Base-by-base conservation (phyloP, 75 land plant genomes). In the Picea sitchensis region DNA sequence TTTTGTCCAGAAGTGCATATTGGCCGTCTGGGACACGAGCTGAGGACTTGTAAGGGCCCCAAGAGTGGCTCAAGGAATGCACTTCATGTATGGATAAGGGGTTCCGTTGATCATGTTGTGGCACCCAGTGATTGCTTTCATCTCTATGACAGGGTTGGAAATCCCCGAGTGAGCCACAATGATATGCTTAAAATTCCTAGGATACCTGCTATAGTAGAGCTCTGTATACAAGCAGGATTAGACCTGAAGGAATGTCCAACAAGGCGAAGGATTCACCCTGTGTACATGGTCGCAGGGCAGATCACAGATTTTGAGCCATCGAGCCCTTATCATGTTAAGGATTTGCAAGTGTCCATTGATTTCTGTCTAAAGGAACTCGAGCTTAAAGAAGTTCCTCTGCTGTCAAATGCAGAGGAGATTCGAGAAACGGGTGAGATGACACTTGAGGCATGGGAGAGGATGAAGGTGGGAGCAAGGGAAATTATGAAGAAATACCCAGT, bases 191-290 rank as follows among this genome's bases (percentile, higher is more conserved):
- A 92, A 59, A 83, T 82, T 75, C 78, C 81, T 21, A 87, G 92
- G 14, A 79, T 93, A 31, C 95, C 95, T 36, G 91, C 94, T 51
- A 79, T 91, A 12, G 77, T 88, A 7, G 94, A 93, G 80, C 90
- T 93, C 30, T 93, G 95, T 65, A 81, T 71, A 31, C 94, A 92
- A 76, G 95, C 94, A 30, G 92, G 94, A 61, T 90, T 75, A 51
- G 84, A 84, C 38, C 31, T 83, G 26, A 30, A 82, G 78, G 87
- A 80, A 30, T 57, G 30, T 13, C 32, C 26, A 21, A 23, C 76
- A 75, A 75, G 47, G 36, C 9, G 31, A 57, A 23, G 14, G 54
- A 34, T n/a, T 51, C 20, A 57, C 23, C 41, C 41, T 26, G 76
- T 23, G 6, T 7, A 44, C 31, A 56, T 9, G 15, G 54, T 9